Conservation (phyloP, 352 stramenopile species). For the Halophytophthora polymorphica region DNA sequence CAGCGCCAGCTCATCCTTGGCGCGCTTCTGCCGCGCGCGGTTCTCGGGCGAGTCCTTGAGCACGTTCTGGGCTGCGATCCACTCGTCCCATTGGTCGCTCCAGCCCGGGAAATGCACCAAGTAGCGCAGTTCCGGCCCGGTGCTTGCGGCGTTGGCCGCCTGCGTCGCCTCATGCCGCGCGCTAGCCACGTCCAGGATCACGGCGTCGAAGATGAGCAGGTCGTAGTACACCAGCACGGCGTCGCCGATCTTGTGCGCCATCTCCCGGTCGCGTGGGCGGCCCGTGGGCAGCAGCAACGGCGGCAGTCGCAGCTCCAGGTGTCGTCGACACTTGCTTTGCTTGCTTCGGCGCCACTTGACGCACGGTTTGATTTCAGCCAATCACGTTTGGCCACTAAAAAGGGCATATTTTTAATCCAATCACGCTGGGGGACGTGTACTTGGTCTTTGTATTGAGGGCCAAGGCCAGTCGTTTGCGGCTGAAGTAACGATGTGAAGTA, state of each 20-base stretch:
- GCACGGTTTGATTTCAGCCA: slow-evolving; percentile 6
- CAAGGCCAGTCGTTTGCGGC: neutral
- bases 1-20: slow-evolving; percentile 22
- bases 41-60: slow-evolving; percentile 23
- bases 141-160: too few species aligned
- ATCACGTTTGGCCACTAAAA: slow-evolving; percentile 3
- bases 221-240: slow-evolving; percentile 35
- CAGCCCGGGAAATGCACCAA: slow-evolving; percentile 29
- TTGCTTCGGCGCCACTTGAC: too few species aligned
- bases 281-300: too few species aligned
- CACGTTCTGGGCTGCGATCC: slow-evolving; percentile 21
- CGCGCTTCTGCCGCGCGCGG: slow-evolving; percentile 23
- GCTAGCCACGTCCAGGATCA: slow-evolving; percentile 14
- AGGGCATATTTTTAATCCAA: neutral
- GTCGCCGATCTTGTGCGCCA: slow-evolving; percentile 22
- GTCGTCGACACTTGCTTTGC: neutral
- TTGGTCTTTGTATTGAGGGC: neutral
- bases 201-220: slow-evolving; percentile 27
- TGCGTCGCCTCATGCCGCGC: neutral
- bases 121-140: neutral
- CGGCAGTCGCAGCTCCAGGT: neutral
- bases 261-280: neutral
- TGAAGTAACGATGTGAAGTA: slow-evolving; percentile 10
- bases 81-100: slow-evolving; percentile 24
- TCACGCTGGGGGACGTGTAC: neutral